A percentile compares a stretch with the other conserved stretches of the same genome.
These are phyloP conservation scores for Boehmeria nivea DNA, from an alignment of 306 rosid genomes.

Conservation along the genomic window DNA sequence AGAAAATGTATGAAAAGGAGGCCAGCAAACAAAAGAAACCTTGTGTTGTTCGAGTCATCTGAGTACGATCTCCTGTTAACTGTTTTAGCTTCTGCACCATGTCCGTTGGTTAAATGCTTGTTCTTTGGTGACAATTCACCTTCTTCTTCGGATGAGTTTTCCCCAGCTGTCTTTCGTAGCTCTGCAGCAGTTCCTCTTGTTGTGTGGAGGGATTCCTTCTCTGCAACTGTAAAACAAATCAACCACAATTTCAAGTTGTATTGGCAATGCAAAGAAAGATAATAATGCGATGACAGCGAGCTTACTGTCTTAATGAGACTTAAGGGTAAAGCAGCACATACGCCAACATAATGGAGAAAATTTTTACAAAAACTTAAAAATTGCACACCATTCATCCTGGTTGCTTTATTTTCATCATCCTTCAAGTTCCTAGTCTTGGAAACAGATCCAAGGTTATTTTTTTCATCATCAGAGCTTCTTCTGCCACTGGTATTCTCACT, in stretches of 20 bases:
- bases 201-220: constrained; percentile 35
- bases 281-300: too few relatives aligned
- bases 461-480: constrained; percentile 58
- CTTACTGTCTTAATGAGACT: too few relatives aligned
- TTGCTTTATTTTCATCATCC: constrained; percentile 36
- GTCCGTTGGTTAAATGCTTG: constrained; percentile 45
- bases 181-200: constrained; percentile 26
- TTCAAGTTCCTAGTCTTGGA: constrained; percentile 28
- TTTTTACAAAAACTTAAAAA: background rate
- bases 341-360: background rate
- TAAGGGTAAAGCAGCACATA: background rate
- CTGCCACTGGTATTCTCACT: constrained; percentile 46
- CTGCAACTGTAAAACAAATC: constrained; percentile 41
- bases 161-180: constrained; percentile 32
- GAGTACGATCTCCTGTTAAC: constrained; percentile 37
- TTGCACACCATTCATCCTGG: constrained; percentile 37
- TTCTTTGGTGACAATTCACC: constrained; percentile 76
- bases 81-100: constrained; percentile 42
- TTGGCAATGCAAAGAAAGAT: constrained; percentile 8
- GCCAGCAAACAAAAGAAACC: constrained; percentile 43
- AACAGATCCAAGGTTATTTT: constrained; percentile 27
- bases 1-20: constrained; percentile 2
- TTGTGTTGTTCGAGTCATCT: constrained; percentile 55
- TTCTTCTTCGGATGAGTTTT: constrained; percentile 67
- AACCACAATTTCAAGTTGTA: constrained; percentile 12